A percentile compares a stretch with the other conserved stretches of the same genome.
phyloP scores from a whole-genome alignment of 1,139 yeast genomes.

The Yamadazyma jaroonii region DNA sequence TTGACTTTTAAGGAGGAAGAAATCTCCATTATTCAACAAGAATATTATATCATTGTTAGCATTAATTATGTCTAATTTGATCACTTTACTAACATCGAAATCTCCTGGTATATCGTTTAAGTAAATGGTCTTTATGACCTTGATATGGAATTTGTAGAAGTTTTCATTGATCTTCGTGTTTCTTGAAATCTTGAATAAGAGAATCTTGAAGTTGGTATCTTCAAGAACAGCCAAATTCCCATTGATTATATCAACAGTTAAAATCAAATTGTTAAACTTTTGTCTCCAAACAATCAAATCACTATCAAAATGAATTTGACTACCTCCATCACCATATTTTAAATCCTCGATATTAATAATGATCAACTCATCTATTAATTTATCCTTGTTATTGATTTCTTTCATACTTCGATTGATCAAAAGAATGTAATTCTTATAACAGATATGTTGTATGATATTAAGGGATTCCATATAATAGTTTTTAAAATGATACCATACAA shows the following conservation, averaged over 20 bases:
- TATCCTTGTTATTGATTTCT: conserved; percentile 14
- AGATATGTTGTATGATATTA: conserved; percentile 35
- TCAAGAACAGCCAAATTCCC: conserved; percentile 27
- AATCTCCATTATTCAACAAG: conserved; percentile 36
- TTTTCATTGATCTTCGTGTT: conserved; percentile 16
- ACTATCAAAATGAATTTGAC: conserved; percentile 33
- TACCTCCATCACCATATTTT: conserved; percentile 36
- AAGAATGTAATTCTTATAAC: conserved; percentile 35
- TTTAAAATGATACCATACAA: conserved; percentile 41
- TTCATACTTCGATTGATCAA: conserved; percentile 28
- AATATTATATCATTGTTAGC: conserved; percentile 32
- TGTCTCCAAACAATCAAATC: conserved; percentile 43
- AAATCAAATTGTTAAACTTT: conserved; percentile 28
- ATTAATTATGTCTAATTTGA: conserved; percentile 26
- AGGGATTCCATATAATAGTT: conserved; percentile 32
- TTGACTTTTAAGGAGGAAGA: conserved; percentile 36
- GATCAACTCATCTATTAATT: conserved; percentile 36
- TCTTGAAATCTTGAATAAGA: conserved; percentile 27
- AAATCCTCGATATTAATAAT: conserved; percentile 33
- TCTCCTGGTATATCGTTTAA: conserved; percentile 28
- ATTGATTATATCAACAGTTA: conserved; percentile 21
- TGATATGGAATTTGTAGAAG: conserved; percentile 30
- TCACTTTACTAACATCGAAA: conserved; percentile 23
- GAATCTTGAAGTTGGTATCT: conserved; percentile 28
- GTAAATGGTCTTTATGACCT: conserved; percentile 35